A percentile compares a stretch with the other conserved stretches of the same genome.
These are phyloP conservation scores for Mycena belliarum DNA, from an alignment of 768 basidiomycete species.

Conservation along the genomic window DNA sequence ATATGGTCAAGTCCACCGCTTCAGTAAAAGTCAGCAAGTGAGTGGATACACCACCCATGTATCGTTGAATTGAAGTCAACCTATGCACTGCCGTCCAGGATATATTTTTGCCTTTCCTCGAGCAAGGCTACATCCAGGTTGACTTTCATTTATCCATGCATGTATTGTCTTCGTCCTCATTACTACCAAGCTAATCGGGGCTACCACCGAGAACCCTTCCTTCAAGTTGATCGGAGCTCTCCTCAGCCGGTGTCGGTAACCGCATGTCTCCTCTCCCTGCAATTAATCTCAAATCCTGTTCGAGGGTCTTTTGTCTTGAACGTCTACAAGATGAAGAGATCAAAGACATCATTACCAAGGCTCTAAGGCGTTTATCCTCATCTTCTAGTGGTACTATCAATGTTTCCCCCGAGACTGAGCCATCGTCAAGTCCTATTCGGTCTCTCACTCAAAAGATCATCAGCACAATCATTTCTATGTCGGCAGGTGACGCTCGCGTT, in stretches of 20 bases:
- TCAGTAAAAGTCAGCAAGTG: slow-evolving; percentile 72
- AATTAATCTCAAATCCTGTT: slow-evolving; percentile 17
- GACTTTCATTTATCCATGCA: slow-evolving; percentile 1
- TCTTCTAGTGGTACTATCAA: slow-evolving; percentile 3
- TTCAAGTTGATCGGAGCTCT: slow-evolving; percentile 78
- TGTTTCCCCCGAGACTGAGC: slow-evolving; percentile 1
- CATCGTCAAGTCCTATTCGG: not conserved
- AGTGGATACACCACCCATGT: not conserved
- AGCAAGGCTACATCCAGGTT: slow-evolving; percentile 74
- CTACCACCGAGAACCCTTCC: slow-evolving; percentile 89
- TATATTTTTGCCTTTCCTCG: slow-evolving; percentile 79
- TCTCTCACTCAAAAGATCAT: slow-evolving; percentile 47
- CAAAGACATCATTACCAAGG: slow-evolving; percentile 55
- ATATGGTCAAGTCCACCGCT: slow-evolving; percentile 58
- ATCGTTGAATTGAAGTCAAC: slow-evolving; percentile 2
- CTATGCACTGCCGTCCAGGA: slow-evolving; percentile 50
- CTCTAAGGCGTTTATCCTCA: slow-evolving; percentile 35
- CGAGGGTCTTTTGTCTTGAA: slow-evolving; percentile 73
- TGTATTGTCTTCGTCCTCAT: not conserved
- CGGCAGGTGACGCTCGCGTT: slow-evolving; percentile 73
- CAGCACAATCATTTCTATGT: slow-evolving; percentile 51
- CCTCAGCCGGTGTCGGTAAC: slow-evolving; percentile 74
- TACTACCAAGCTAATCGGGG: slow-evolving; percentile 61
- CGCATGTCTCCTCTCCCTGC: slow-evolving; percentile 14
- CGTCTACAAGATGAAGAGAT: slow-evolving; percentile 68